Evolutionary conservation across 768 basidiomycete genomes (phyloP), one percentile per base, ranked within the genome.

Genomic region (Imleria badia): DNA sequence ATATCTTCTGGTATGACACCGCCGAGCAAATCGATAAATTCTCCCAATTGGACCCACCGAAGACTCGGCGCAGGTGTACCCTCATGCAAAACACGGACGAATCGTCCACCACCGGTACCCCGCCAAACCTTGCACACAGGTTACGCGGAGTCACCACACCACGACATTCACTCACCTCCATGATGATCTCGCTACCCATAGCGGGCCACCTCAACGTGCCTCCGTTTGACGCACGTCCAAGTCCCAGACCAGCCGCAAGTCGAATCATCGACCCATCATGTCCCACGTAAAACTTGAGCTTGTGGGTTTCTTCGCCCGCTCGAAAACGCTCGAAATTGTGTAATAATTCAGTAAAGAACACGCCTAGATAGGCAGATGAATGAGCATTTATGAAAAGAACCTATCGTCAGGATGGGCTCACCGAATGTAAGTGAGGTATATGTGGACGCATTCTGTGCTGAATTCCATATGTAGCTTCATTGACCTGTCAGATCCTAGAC

Each of bases 231-330:
- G 52, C 41, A 23, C 63, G 62, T 15, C 74, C 76, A 22, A 79
- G 62, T 5, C 79, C 77, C 3, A 80, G 70, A 9, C 73, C 73
- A 6, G 68, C 61, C 31, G 71, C 73, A 3, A 75, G 73, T 31
- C 73, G 65, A 40, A 75, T 73, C 73, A 81, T 76, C 11, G 76
- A 71, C 9, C 78, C 77, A 48, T 81, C 79, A 50, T 81, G 80
- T 5, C 78, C 80, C 6, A 80, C 73, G 42, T 77, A 75, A 55
- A 79, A 71, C 35, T 68, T 67, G 19, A 77, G 45, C 49, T 74
- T 77, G 63, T 71, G 63, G 0, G 59, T 58, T 42, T 76, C 75
- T 6, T 59, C 43, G 1, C 72, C 75, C 6, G 61, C 58, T 9
- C 57, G 66, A 59, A 79, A 70, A 15, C 63, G 56, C 29, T 67